Evolutionary conservation across 2,329 filamentous ascomycete genomes (phyloP).

Genomic region (Calonectria henricotiae): DNA sequence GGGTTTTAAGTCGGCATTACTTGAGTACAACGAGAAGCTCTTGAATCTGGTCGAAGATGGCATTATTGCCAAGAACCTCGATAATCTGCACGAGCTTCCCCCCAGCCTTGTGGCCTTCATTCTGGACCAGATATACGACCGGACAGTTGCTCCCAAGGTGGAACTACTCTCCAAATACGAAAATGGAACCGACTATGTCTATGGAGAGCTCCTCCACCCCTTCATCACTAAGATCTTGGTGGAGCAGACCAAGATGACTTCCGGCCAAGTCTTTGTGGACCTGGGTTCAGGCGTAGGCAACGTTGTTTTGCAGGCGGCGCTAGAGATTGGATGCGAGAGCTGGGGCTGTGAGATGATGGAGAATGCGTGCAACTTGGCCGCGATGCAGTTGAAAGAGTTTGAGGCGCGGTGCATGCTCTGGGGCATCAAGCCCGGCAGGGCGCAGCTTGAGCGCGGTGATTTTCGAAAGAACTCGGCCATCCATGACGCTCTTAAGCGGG

Average conservation of each 20-base stretch:
- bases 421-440: constrained; percentile 86
- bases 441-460: constrained; percentile 87
- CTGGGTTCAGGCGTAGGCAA: constrained; percentile 97
- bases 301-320: constrained; percentile 92
- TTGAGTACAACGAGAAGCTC: constrained; percentile 84
- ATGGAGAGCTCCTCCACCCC: constrained; percentile 90
- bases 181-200: constrained; percentile 93
- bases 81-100: constrained; percentile 78
- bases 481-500: constrained; percentile 81
- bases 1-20: constrained; percentile 82
- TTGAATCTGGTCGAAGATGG: constrained; percentile 78
- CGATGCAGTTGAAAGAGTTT: constrained; percentile 87
- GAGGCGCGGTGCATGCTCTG: constrained; percentile 88
- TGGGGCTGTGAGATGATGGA: constrained; percentile 98
- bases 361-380: constrained; percentile 87
- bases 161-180: constrained; percentile 89
- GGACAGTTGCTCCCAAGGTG: constrained; percentile 91
- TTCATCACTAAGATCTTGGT: constrained; percentile 89
- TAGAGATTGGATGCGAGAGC: constrained; percentile 94
- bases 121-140: constrained; percentile 89
- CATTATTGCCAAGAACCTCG: constrained; percentile 80
- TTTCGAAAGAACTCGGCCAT: constrained; percentile 84
- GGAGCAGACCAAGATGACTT: constrained; percentile 82
- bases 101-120: constrained; percentile 85
- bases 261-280: constrained; percentile 91